Evolutionary conservation across 306 rosid genomes (phyloP).

Genomic region (Prunus davidiana): DNA sequence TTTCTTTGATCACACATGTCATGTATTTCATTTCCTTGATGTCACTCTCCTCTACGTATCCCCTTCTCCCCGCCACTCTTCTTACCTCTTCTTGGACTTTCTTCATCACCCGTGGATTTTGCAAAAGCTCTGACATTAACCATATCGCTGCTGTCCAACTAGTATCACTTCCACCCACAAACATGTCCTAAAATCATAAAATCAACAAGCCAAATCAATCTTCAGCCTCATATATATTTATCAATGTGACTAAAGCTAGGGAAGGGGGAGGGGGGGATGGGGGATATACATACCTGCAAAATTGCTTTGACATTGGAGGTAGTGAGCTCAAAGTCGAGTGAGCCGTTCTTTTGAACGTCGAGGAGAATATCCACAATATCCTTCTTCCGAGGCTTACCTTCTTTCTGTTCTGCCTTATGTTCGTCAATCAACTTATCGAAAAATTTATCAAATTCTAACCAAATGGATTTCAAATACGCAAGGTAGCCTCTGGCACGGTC

Average conservation of each 20-base stretch:
- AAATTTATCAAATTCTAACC: constrained; percentile 18
- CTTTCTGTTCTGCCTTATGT: constrained; percentile 2
- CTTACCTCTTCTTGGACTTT: constrained; percentile 61
- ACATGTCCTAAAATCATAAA: constrained; percentile 49
- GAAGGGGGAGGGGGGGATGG: not conserved
- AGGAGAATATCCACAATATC: constrained; percentile 24
- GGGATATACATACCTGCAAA: constrained; percentile 3
- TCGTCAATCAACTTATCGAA: constrained; percentile 30
- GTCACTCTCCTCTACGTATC: constrained; percentile 32
- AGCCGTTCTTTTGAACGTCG: not conserved
- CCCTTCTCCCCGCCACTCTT: constrained; percentile 34
- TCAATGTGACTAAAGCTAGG: not conserved
- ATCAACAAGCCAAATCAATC: not conserved
- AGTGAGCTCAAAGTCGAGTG: constrained; percentile 11
- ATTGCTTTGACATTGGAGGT: constrained; percentile 18
- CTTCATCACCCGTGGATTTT: constrained; percentile 41
- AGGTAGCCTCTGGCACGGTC: constrained; percentile 30
- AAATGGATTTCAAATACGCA: constrained; percentile 9
- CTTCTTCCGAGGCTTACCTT: not conserved
- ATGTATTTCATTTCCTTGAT: constrained; percentile 46
- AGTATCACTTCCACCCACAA: constrained; percentile 38
- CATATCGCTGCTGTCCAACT: constrained; percentile 35
- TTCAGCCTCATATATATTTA: not conserved
- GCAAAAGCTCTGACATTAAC: constrained; percentile 47
- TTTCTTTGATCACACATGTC: constrained; percentile 44